Conservation (phyloP, 345 rosid species). For the Populus tremula region DNA sequence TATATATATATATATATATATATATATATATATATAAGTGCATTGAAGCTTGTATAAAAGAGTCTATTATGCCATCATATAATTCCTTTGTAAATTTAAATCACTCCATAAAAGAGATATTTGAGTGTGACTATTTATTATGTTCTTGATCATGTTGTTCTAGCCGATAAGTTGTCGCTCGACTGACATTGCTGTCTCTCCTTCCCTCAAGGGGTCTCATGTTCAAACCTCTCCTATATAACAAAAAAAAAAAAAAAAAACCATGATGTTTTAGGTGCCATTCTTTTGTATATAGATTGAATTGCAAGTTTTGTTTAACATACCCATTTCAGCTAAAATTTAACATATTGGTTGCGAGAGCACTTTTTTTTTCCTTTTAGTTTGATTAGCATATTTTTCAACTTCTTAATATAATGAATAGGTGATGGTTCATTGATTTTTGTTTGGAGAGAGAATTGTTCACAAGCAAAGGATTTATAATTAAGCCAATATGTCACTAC, state of each 20-base stretch:
- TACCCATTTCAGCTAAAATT: background rate
- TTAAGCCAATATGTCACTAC: background rate
- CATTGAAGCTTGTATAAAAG: background rate
- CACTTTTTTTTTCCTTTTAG: background rate
- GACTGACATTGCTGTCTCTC: too few relatives aligned
- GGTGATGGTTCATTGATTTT: background rate
- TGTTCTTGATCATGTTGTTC: background rate
- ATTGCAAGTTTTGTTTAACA: background rate
- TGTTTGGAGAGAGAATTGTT: background rate
- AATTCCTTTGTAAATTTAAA: too few relatives aligned
- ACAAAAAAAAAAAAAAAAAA: too few relatives aligned
- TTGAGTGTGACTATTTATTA: background rate
- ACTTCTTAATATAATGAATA: background rate
- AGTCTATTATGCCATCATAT: background rate
- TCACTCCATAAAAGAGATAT: background rate
- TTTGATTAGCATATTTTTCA: background rate
- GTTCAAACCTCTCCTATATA: too few relatives aligned
- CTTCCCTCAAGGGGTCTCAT: too few relatives aligned
- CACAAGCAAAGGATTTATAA: background rate
- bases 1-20: too few relatives aligned
- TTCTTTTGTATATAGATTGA: too few relatives aligned
- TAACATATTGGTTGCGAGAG: background rate
- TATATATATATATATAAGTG: too few relatives aligned
- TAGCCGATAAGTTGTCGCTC: too few relatives aligned
- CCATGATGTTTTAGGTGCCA: background rate